Evolutionary conservation across 129 eudicot species (phyloP), one percentile per base, ranked within the genome.

Genomic region (Scalesia atractyloides): DNA sequence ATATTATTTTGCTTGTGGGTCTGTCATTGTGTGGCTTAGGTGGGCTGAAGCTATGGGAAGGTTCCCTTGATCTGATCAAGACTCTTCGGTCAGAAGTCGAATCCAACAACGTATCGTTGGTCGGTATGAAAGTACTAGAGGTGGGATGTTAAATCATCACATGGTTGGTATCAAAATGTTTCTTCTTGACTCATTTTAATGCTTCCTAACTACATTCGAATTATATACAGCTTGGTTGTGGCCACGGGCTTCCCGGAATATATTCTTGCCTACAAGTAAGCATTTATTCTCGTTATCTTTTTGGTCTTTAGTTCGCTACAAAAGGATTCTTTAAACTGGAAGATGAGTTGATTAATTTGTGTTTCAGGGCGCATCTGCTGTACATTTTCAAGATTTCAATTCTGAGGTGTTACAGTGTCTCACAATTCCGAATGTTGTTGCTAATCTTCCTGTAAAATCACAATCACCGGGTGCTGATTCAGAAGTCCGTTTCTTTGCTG

Each of bases 1-100:
- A 46, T 57, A 8, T 65, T 72, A 53, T 49, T 73, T 48, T 68
- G 47, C 41, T 61, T 36, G 47, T 10, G 67, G 37, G 49, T 47
- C n/a, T 49, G 18, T 49, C 54, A 11, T 66, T 70, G 67, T 74
- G 56, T 79, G 72, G 17, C 34, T 19, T 67, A 93, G 98, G 98
- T 3, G 98, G 98, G 26, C 75, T 94, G 74, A 94, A 94, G 78
- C 72, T 94, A 39, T 94, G 98, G 98, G 98, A 94, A 86, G 98
- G 98, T 22, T 94, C 98, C n/a, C 74, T 90, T 44, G 98, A 94
- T 88, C 80, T 94, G 52, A 81, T 94, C 7, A 83, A 79, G 69
- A 72, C 89, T 69, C 93, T 94, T 39, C 69, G 70, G 36, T 76
- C 87, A 0, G 97, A 94, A 76, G 58, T 83, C 46, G 82, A 84